These are phyloP conservation scores for Blepharisma stoltei DNA, from an alignment of 73 alveolate genomes.

Conservation along the genomic window DNA sequence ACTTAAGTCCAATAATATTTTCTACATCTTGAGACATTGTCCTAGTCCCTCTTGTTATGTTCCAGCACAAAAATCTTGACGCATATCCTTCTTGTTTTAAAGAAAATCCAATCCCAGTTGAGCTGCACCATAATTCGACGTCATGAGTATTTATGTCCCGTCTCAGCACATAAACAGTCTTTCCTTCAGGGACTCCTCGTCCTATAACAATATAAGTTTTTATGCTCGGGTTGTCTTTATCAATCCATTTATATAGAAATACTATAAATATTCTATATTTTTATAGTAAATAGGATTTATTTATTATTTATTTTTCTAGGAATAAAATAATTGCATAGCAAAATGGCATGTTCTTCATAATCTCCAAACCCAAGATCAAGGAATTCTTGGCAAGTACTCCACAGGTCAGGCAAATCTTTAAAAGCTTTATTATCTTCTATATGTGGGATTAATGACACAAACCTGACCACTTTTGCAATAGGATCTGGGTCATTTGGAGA, in stretches of 20 bases:
- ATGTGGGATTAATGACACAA: conserved; percentile 94
- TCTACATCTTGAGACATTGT: conserved; percentile 65
- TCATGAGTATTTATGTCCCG: conserved; percentile 64
- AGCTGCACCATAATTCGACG: conserved; percentile 96
- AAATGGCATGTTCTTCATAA: conserved; percentile 98
- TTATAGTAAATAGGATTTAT: too few species aligned
- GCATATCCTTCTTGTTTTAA: conserved; percentile 74
- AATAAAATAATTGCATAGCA: conserved; percentile 94
- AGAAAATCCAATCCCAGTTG: conserved; percentile 88
- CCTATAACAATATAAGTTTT: conserved; percentile 90
- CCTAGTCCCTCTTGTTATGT: conserved; percentile 75
- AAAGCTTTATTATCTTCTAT: conserved; percentile 92
- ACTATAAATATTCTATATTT: too few species aligned
- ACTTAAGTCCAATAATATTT: conserved; percentile 83
- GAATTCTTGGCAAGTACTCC: conserved; percentile 93
- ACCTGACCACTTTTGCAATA: conserved; percentile 95
- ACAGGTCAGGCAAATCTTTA: conserved; percentile 96
- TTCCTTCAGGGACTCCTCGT: conserved; percentile 99
- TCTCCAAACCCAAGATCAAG: conserved; percentile 95
- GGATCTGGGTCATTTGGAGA: conserved; percentile 71
- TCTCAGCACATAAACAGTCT: conserved; percentile 94
- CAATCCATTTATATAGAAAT: conserved; percentile 95
- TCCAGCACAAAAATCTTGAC: conserved; percentile 65
- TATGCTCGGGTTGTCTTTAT: conserved; percentile 65
- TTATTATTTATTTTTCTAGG: too few species aligned